Percentiles rank a stretch among this genome's conserved stretches.
phyloP scores from a whole-genome alignment of 2,329 filamentous ascomycete genomes.

The Fusarium burgessii region DNA sequence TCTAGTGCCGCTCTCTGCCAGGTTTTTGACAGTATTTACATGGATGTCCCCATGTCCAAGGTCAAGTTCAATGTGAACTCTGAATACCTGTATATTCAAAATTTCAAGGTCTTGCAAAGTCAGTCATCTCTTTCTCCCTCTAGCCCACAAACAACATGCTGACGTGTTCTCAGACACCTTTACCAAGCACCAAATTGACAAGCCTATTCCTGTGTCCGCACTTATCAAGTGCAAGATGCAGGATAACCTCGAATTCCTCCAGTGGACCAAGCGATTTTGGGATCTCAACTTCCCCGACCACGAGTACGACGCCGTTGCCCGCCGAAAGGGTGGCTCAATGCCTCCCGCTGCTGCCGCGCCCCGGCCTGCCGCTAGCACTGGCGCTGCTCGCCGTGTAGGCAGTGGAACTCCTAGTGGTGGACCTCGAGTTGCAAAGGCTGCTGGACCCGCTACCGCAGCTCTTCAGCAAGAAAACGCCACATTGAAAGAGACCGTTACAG shows the following conservation, averaged over 20 bases:
- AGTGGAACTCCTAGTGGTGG: constrained; percentile 70
- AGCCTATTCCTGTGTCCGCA: constrained; percentile 86
- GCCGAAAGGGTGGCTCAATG: constrained; percentile 82
- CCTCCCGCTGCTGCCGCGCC: constrained; percentile 64
- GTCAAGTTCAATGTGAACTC: constrained; percentile 99
- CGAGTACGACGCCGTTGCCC: constrained; percentile 90
- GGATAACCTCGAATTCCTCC: constrained; percentile 98
- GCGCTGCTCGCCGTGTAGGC: constrained; percentile 67
- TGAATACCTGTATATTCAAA: constrained; percentile 97
- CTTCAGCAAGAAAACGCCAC: constrained; percentile 87
- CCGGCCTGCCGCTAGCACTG: constrained; percentile 61
- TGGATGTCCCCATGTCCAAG: constrained; percentile 91
- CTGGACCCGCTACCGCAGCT: constrained; percentile 73
- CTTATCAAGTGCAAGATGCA: constrained; percentile 99
- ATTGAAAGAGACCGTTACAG: constrained; percentile 94
- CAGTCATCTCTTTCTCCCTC: constrained; percentile 51
- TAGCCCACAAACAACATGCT: constrained; percentile 1
- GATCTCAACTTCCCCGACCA: constrained; percentile 97
- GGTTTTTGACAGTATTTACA: constrained; percentile 98
- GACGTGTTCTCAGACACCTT: constrained; percentile 73
- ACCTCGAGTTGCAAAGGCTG: constrained; percentile 60
- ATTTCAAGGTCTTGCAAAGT: constrained; percentile 99
- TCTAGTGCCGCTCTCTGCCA: constrained; percentile 92
- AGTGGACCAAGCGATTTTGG: constrained; percentile 98
- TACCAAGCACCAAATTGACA: constrained; percentile 87